These are phyloP conservation scores for Rhizodiscina lignyota DNA, from an alignment of 495 filamentous ascomycete species.

Conservation along the genomic window DNA sequence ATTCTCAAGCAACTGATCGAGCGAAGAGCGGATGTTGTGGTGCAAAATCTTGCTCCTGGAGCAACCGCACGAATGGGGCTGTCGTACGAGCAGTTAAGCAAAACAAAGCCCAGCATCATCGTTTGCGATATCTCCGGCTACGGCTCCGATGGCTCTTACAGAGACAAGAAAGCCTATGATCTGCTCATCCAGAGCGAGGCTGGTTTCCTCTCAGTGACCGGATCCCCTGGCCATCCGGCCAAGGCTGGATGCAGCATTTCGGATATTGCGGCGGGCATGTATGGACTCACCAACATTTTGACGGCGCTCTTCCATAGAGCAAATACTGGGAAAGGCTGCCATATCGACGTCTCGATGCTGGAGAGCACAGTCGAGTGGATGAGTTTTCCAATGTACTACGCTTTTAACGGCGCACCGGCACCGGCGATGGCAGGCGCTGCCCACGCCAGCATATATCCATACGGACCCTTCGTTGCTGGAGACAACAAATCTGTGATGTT, in stretches of 20 bases:
- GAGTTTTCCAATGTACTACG: conserved; percentile 37
- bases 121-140: conserved; percentile 38
- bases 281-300: conserved; percentile 32
- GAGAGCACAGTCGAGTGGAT: conserved; percentile 40
- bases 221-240: conserved; percentile 26
- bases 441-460: conserved; percentile 34
- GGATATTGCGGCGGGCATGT: conserved; percentile 33
- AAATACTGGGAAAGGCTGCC: conserved; percentile 25
- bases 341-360: conserved; percentile 35
- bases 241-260: conserved; percentile 36
- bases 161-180: conserved; percentile 39
- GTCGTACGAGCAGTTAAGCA: conserved; percentile 24
- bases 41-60: conserved; percentile 35
- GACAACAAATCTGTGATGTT: conserved; percentile 31
- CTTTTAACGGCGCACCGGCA: conserved; percentile 22
- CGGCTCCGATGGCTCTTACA: conserved; percentile 31
- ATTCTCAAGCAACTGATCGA: conserved; percentile 27
- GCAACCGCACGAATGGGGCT: conserved; percentile 30
- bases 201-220: conserved; percentile 33
- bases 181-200: conserved; percentile 37
- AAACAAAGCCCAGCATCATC: conserved; percentile 26
- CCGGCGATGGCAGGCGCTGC: conserved; percentile 29
- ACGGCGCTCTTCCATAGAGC: conserved; percentile 29
- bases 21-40: conserved; percentile 30
- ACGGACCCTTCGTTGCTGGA: conserved; percentile 33